Evolutionary conservation across 306 rosid species (phyloP).

Genomic region (Rubus idaeus): DNA sequence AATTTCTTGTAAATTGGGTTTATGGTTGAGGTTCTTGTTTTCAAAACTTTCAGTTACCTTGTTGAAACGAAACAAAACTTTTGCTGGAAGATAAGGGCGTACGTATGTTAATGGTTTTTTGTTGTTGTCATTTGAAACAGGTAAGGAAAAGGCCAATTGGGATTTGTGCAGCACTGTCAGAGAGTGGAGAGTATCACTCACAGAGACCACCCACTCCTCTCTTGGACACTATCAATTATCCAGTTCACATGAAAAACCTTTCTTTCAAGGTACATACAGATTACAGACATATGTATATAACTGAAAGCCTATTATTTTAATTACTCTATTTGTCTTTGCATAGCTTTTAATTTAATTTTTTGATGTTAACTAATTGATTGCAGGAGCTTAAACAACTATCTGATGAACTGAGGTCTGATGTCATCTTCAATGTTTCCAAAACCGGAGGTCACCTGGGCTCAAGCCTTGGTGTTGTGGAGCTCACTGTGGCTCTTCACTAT

Average conservation of each 20-base stretch:
- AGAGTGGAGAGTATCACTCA: slow-evolving; percentile 64
- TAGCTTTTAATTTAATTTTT: not conserved
- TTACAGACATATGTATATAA: not conserved
- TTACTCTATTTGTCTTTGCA: not conserved
- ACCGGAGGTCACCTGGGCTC: slow-evolving; percentile 99
- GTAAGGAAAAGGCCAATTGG: slow-evolving; percentile 51
- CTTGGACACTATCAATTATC: slow-evolving; percentile 82
- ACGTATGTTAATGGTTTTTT: not conserved
- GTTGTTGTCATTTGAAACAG: slow-evolving; percentile 37
- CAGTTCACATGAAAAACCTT: slow-evolving; percentile 94
- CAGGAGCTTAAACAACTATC: slow-evolving; percentile 92
- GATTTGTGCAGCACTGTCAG: slow-evolving; percentile 75
- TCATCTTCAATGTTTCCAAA: slow-evolving; percentile 87
- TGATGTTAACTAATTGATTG: slow-evolving; percentile 13
- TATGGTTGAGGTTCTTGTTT: not conserved
- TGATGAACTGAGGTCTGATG: slow-evolving; percentile 91
- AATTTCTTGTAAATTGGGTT: not conserved
- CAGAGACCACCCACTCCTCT: slow-evolving; percentile 92
- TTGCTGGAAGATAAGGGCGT: slow-evolving; percentile 32
- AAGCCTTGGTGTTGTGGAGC: slow-evolving; percentile 94
- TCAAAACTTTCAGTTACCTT: not conserved
- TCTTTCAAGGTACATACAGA: slow-evolving; percentile 64
- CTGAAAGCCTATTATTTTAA: slow-evolving; percentile 9
- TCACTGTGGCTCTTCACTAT: slow-evolving; percentile 94
- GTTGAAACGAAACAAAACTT: not conserved